A percentile compares a stretch with the other conserved stretches of the same genome.
These are phyloP conservation scores for Leishmania gerbilli DNA, from an alignment of 208 protist species.

Conservation along the genomic window DNA sequence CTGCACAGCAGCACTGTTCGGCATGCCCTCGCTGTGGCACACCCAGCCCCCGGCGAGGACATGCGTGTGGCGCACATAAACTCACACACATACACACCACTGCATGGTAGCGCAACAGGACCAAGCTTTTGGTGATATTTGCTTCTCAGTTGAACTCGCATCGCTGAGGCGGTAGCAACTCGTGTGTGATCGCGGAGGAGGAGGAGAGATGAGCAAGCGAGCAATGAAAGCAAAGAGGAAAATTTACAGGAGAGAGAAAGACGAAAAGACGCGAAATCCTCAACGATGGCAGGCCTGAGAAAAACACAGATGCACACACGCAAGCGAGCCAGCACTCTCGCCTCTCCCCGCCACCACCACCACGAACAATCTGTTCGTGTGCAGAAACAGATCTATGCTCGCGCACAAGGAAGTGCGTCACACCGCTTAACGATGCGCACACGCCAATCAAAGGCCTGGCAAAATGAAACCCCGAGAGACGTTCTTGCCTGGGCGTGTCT, in stretches of 20 bases:
- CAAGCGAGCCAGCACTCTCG: background rate
- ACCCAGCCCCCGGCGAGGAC: background rate
- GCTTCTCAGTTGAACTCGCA: background rate
- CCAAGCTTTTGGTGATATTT: background rate
- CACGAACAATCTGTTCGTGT: background rate
- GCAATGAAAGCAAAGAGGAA: constrained; percentile 5
- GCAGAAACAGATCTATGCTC: background rate
- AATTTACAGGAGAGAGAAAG: background rate
- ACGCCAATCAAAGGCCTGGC: background rate
- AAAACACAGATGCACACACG: background rate
- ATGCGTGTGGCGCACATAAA: background rate
- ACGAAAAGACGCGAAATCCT: background rate
- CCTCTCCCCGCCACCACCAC: background rate
- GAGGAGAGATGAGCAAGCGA: background rate
- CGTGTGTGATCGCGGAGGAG: background rate
- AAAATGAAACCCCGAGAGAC: background rate
- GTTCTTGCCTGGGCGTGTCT: background rate
- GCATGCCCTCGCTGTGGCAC: background rate
- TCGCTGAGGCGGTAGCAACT: background rate
- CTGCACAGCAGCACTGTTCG: background rate
- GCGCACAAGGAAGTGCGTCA: background rate
- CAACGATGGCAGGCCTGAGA: background rate
- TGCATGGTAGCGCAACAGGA: background rate
- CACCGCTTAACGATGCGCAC: background rate
- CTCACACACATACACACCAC: background rate